Evolutionary conservation across 768 basidiomycete species (phyloP).

Genomic region (Daedaleopsis sinensis): DNA sequence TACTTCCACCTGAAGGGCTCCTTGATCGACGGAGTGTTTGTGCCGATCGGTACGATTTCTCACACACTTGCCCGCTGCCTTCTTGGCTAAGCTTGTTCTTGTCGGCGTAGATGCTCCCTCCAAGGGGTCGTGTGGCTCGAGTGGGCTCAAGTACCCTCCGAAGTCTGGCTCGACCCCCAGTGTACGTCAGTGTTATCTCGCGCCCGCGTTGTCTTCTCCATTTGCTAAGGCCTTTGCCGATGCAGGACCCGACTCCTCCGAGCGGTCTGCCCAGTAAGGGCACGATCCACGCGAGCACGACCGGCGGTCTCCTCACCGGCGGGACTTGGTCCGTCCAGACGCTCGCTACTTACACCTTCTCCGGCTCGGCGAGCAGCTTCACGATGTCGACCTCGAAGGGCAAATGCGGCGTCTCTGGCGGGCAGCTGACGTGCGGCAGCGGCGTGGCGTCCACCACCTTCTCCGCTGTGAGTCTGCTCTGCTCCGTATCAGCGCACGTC

Average conservation of each 20-base stretch:
- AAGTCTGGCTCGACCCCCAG: conserved; percentile 44
- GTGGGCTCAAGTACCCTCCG: conserved; percentile 61
- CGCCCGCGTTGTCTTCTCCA: not conserved
- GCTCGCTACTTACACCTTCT: conserved; percentile 54
- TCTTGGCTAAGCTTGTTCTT: not conserved
- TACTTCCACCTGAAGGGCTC: conserved; percentile 70
- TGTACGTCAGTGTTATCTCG: not conserved
- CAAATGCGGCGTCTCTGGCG: conserved; percentile 51
- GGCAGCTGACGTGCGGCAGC: conserved; percentile 53
- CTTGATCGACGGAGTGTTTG: conserved; percentile 65
- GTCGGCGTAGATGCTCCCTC: conserved; percentile 48
- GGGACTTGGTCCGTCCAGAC: conserved; percentile 69
- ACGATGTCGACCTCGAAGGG: conserved; percentile 64
- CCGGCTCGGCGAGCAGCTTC: conserved; percentile 52
- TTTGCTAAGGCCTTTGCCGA: not conserved
- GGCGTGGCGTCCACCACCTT: conserved; percentile 49
- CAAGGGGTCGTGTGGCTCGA: conserved; percentile 53
- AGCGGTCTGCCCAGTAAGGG: conserved; percentile 47
- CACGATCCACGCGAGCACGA: conserved; percentile 44
- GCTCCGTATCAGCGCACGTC: not conserved
- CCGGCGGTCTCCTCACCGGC: conserved; percentile 55
- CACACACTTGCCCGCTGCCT: not conserved
- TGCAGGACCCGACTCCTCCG: not conserved
- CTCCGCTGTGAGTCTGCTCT: conserved; percentile 47
- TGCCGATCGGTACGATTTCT: conserved; percentile 52